Evolutionary conservation across 768 basidiomycete genomes (phyloP).

Genomic region (Chalciporus pseudorubinellus): DNA sequence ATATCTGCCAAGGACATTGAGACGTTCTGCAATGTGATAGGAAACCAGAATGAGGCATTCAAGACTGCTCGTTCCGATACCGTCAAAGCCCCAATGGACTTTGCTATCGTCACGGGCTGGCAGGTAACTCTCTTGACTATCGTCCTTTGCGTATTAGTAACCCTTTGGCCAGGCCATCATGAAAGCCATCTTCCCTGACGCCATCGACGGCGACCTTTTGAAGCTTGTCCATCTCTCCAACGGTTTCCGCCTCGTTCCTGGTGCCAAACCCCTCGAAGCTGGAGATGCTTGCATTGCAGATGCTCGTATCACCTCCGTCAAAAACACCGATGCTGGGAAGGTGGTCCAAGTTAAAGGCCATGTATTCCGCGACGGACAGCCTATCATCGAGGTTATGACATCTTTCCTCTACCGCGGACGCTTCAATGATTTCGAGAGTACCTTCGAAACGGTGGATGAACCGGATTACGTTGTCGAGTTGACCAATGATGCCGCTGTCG

Average conservation of each 20-base stretch:
- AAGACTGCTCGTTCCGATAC: constrained; percentile 65
- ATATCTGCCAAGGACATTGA: constrained; percentile 78
- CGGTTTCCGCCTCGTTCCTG: constrained; percentile 87
- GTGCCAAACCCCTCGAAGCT: constrained; percentile 69
- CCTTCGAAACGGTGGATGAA: constrained; percentile 90
- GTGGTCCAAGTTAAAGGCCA: constrained; percentile 86
- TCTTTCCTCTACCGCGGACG: constrained; percentile 96
- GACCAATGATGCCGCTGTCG: constrained; percentile 74
- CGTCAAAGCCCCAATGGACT: constrained; percentile 95
- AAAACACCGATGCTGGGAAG: constrained; percentile 90
- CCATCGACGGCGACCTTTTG: constrained; percentile 91
- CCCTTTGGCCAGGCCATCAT: constrained; percentile 81
- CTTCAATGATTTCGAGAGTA: constrained; percentile 92
- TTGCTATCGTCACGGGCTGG: constrained; percentile 98
- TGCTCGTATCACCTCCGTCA: constrained; percentile 84
- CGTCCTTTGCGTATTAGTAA: not conserved
- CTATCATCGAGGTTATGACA: constrained; percentile 90
- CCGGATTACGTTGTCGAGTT: constrained; percentile 82
- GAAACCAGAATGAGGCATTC: constrained; percentile 90
- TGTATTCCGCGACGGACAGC: constrained; percentile 72
- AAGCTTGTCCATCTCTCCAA: constrained; percentile 97
- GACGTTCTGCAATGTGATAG: constrained; percentile 88
- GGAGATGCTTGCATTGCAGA: constrained; percentile 91
- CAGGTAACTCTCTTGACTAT: constrained; percentile 56
- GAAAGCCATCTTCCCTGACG: constrained; percentile 91